These are phyloP conservation scores for Paecilomyces sp. DNA, from an alignment of 2,329 filamentous ascomycete genomes.

Conservation along the genomic window DNA sequence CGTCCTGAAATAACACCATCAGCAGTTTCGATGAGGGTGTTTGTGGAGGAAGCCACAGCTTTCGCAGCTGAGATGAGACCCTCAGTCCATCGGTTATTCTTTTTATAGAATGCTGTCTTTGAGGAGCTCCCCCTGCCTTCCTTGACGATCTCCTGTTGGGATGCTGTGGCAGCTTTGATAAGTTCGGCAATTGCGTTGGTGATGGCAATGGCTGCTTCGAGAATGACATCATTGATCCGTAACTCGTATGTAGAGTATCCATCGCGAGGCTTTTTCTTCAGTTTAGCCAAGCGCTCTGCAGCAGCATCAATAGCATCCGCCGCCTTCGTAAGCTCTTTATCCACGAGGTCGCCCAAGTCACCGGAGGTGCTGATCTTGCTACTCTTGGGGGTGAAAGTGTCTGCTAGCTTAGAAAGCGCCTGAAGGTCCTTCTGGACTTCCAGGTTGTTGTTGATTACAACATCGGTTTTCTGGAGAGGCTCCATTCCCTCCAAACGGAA, in stretches of 20 bases:
- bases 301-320: slow-evolving; percentile 93
- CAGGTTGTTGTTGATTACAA: slow-evolving; percentile 95
- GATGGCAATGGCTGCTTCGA: slow-evolving; percentile 86
- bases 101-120: slow-evolving; percentile 95
- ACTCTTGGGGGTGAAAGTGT: slow-evolving; percentile 82
- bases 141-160: slow-evolving; percentile 93
- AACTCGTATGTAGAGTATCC: slow-evolving; percentile 94
- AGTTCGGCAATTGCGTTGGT: slow-evolving; percentile 89
- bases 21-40: slow-evolving; percentile 94
- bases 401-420: slow-evolving; percentile 85
- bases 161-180: slow-evolving; percentile 88
- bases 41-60: slow-evolving; percentile 87
- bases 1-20: slow-evolving; percentile 89
- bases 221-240: slow-evolving; percentile 88
- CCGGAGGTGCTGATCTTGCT: slow-evolving; percentile 71
- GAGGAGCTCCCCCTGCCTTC: slow-evolving; percentile 84
- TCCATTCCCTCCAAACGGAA: slow-evolving; percentile 90
- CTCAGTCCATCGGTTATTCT: slow-evolving; percentile 99
- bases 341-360: slow-evolving; percentile 87
- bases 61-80: slow-evolving; percentile 96
- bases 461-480: slow-evolving; percentile 85
- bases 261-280: slow-evolving; percentile 94
- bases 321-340: slow-evolving; percentile 84
- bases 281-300: slow-evolving; percentile 77
- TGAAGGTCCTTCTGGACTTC: slow-evolving; percentile 93